Evolutionary conservation across 148 eudicot species (phyloP), one percentile per base, ranked within the genome.

Genomic region (Salicornia ramosissima): DNA sequence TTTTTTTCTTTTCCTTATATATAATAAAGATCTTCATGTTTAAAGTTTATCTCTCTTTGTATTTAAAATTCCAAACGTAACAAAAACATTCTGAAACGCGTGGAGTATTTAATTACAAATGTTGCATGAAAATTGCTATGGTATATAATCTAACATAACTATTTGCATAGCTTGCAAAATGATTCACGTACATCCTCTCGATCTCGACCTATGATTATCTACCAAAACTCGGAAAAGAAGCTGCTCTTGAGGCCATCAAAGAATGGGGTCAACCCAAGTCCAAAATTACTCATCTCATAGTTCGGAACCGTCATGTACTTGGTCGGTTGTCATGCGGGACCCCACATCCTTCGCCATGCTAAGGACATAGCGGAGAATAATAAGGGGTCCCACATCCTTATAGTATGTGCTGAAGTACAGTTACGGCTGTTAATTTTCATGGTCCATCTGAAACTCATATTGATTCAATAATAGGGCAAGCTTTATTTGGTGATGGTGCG

Each of bases 321-420:
- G 39, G 76, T 72, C 12, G 80, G 80, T 15, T 77, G 80, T 49
- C 75, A 72, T 47, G 80, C 80, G 1, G 80, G 80, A 10, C 72
- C 77, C 29, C 77, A 74, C 24, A 74, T 74, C 24, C 67, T 74
- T 51, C 60, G 61, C 42, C 77, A 74, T 51, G 77, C 77, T 1
- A 74, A 74, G 14, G 64, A 74, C 59, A 74, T 74, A 3, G 77
- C 71, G 26, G 77, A 74, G 58, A 74, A 74, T 10, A 74, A 74
- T 19, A 66, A 66, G 47, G 71, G 77, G 49, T 66, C 77, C 18
- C 66, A 72, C 8, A 22, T 74, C 39, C 53, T 74, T 1, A 10
- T 74, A 19, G 77, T 74, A 2, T 74, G 67, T 28, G 72, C 77
- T 10, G 77, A 74, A 26, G n/a, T n/a, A n/a, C n/a, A n/a, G 68